Base-by-base conservation (phyloP, 2,329 filamentous ascomycete genomes). In the Penicillium sp. region DNA sequence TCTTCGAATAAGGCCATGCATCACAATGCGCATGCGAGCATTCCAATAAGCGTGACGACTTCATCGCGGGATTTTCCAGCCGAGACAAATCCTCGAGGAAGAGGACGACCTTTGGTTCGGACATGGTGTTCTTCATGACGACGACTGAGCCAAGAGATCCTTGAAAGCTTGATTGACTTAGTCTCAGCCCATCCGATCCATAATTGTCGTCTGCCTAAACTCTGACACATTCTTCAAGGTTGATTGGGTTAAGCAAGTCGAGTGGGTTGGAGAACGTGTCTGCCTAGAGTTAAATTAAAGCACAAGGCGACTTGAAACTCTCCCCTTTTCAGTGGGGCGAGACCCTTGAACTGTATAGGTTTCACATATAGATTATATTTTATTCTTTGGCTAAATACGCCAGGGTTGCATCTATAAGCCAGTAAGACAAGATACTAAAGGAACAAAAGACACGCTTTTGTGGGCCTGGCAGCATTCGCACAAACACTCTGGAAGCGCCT, bases 121-220 rank as follows among this genome's bases (percentile, higher is more conserved):
- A 12, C 18, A 2, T 24, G 23, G 10, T 40, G 23, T 13, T 25
- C 12, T 13, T 39, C 37, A 47, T 47, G 31, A 42, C 41, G 12
- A 33, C 23, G 15, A 40, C 28, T 41, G 15, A n/a, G 44, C 40
- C 49, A 51, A 51, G 44, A 29, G 15, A n/a, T 41, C 40, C 49
- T 44, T 44, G 44, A 29, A 51, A 47, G 49, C 49, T 47, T 51
- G 44, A 37, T 42, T 44, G 44, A 24, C 29, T 44, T 44, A 32
- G 15, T 23, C 39, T 46, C 37, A 10, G 41, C 13, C 39, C 24
- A 47, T 44, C 41, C 13, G 39, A 38, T 15, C 15, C 4, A 40
- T 47, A 37, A 23, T 37, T 37, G 9, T 37, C 3, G 15, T 28
- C 13, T 27, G 28, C 15, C 18, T 33, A n/a, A 3, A 18, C 8